Conservation (phyloP, 495 filamentous ascomycete species). For the Rhypophila decipiens region DNA sequence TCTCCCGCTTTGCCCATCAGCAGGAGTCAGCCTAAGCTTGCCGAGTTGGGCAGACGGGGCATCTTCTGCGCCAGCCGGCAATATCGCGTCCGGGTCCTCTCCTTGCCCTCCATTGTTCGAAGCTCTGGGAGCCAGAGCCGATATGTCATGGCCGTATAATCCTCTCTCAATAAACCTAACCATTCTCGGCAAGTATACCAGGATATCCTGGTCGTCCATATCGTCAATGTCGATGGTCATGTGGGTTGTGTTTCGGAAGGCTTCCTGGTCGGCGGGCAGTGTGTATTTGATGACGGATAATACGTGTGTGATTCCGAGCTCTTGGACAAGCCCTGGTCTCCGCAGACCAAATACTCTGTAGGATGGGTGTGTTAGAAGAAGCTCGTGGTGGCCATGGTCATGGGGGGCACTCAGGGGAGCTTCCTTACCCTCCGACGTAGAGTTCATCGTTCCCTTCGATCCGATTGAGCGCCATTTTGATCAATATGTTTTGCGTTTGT, state of each 20-base stretch:
- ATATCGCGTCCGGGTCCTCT: constrained; percentile 11
- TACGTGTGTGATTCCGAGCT: constrained; percentile 79
- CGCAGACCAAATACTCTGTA: constrained; percentile 70
- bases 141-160: constrained; percentile 37
- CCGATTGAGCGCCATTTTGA: constrained; percentile 30
- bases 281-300: constrained; percentile 63
- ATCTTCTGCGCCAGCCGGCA: background rate
- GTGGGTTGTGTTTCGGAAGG: constrained; percentile 54
- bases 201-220: constrained; percentile 75
- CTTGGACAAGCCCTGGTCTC: constrained; percentile 56
- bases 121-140: background rate
- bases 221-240: constrained; percentile 80
- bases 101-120: background rate
- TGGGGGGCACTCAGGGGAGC: background rate
- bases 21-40: background rate
- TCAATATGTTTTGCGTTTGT: too few relatives aligned
- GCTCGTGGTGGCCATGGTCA: background rate
- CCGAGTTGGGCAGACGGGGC: constrained; percentile 2
- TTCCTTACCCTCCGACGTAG: constrained; percentile 74
- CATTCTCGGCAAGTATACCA: constrained; percentile 69
- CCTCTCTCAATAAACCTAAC: constrained; percentile 79
- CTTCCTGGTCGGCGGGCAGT: constrained; percentile 26
- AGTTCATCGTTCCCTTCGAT: constrained; percentile 68
- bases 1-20: background rate
- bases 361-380: constrained; percentile 19